Evolutionary conservation across 2,329 filamentous ascomycete genomes (phyloP), one percentile per base, ranked within the genome.

Genomic region (Neonectria hederae): DNA sequence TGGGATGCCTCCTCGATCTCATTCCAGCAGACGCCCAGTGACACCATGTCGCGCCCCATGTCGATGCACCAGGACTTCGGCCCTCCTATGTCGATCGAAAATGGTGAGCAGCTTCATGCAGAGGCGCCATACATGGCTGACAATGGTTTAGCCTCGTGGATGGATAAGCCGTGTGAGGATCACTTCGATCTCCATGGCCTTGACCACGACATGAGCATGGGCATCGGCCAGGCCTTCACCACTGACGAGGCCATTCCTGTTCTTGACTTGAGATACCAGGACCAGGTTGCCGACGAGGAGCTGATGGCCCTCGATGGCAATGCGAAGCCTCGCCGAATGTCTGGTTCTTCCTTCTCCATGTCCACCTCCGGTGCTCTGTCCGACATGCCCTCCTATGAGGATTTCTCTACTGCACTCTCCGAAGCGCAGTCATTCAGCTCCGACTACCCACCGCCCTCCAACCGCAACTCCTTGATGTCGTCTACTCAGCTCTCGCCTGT

Each of bases 331-430:
- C 84, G 90, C 63, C 86, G 89, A 65, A 86, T 92, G 82, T 92
- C 90, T 21, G 90, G 90, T 52, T 92, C 90, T 2, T 92, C 90
- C 1, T 91, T 92, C 73, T 91, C 90, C 42, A 86, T 92, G 79
- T 92, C 90, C 17, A 92, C 87, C 1, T 86, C 86, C 45, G 86
- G 89, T 22, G 84, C 83, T 22, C 80, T 91, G 45, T 90, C 89
- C 5, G 90, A 92, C 71, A 87, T 92, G 76, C 84, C 89, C 54
- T 88, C 89, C 4, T 92, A 90, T 74, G 90, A 93, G 62, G 90
- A 93, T 68, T 87, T 91, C 73, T 89, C 90, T 17, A 82, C 89
- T 24, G 83, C 87, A 22, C 77, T 90, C 61, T 90, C 90, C 8
- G 90, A 92, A 68, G 87, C 88, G 40, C 86, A 88, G 32, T 90